Evolutionary conservation across 495 filamentous ascomycete species (phyloP).

Genomic region (Penicillium flavigenum): DNA sequence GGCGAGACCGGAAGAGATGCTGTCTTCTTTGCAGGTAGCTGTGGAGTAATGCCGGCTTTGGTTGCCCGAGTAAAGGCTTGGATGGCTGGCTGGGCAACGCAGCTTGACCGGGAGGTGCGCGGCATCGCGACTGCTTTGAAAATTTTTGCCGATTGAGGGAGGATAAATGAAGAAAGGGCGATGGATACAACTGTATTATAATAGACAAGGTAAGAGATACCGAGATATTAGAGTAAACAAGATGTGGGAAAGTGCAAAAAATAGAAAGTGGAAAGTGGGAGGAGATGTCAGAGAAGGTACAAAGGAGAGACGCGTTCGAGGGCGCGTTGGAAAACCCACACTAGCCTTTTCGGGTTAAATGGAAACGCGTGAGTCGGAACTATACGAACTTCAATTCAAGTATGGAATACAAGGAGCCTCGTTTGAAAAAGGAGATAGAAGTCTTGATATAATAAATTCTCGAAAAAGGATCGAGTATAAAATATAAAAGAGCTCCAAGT

Average conservation of each 20-base stretch:
- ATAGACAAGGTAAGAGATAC: slow-evolving; percentile 30
- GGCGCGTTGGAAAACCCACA: slow-evolving; percentile 14
- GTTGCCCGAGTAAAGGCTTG: slow-evolving; percentile 45
- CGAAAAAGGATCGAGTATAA: background rate
- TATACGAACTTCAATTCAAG: background rate
- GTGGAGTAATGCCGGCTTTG: slow-evolving; percentile 37
- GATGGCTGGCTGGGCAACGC: slow-evolving; percentile 39
- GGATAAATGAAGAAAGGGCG: slow-evolving; percentile 20
- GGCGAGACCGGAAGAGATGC: slow-evolving; percentile 37
- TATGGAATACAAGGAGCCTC: background rate
- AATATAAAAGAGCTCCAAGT: background rate
- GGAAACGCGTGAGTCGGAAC: slow-evolving; percentile 5
- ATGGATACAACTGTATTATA: slow-evolving; percentile 27
- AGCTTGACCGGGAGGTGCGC: slow-evolving; percentile 32
- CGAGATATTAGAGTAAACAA: slow-evolving; percentile 10
- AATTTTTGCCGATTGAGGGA: slow-evolving; percentile 19
- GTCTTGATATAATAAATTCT: background rate
- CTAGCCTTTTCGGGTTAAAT: slow-evolving; percentile 21
- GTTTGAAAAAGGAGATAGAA: background rate
- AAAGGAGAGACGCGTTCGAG: slow-evolving; percentile 22
- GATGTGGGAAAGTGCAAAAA: slow-evolving; percentile 17
- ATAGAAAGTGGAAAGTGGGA: slow-evolving; percentile 5
- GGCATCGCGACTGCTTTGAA: slow-evolving; percentile 36
- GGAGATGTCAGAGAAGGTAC: slow-evolving; percentile 11
- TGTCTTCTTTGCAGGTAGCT: slow-evolving; percentile 25